phyloP scores from a whole-genome alignment of 306 rosid species.

The peach (Prunus persica) region DNA sequence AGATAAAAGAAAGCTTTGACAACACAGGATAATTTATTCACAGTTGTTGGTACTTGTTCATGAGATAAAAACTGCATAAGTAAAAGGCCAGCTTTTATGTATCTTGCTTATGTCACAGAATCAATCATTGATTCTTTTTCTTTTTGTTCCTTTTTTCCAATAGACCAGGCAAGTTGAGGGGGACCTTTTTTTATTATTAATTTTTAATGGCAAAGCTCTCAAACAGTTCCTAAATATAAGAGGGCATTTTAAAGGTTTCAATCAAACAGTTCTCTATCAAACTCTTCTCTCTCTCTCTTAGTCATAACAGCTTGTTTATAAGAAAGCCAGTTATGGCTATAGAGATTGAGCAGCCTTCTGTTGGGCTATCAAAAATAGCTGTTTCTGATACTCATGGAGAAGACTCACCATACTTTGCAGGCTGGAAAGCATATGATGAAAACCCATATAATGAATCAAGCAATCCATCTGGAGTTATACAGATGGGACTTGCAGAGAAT shows the following conservation, averaged over 20 bases:
- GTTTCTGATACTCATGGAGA: conserved; percentile 91
- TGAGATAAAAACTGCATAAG: neutral
- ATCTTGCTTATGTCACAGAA: conserved; percentile 5
- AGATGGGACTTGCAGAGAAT: conserved; percentile 96
- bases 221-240: conserved; percentile 7
- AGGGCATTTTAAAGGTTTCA: neutral
- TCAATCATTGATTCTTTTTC: conserved; percentile 10
- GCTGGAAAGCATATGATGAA: conserved; percentile 96
- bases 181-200: neutral
- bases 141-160: neutral
- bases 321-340: conserved; percentile 47
- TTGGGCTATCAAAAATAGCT: conserved; percentile 68
- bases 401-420: conserved; percentile 91
- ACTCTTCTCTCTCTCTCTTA: neutral
- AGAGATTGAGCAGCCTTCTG: conserved; percentile 40
- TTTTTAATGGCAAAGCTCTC: neutral
- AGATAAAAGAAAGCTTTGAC: neutral
- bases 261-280: neutral
- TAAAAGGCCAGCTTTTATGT: conserved; percentile 9
- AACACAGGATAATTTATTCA: neutral
- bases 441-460: conserved; percentile 64
- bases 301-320: conserved; percentile 8
- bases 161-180: neutral
- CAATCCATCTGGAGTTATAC: conserved; percentile 79
- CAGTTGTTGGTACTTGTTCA: conserved; percentile 11